Conservation (phyloP, 495 filamentous ascomycete genomes). For the Monascus purpureus region DNA sequence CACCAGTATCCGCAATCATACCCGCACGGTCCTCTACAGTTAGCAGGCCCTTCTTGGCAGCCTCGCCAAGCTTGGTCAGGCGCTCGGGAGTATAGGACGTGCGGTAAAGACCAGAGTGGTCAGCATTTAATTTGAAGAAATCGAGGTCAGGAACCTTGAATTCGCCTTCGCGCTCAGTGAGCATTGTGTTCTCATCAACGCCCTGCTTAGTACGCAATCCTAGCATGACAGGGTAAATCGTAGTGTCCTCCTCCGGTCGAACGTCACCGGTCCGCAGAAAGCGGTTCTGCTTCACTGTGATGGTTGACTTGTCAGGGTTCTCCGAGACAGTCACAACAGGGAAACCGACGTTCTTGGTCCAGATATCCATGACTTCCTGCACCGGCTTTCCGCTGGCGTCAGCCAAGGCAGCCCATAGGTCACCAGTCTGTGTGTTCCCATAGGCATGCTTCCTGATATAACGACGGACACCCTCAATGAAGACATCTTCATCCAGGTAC, state of each 20-base stretch:
- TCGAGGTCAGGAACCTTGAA: conserved; percentile 49
- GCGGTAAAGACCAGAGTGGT: conserved; percentile 51
- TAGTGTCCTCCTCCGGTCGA: conserved; percentile 57
- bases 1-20: conserved; percentile 91
- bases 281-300: conserved; percentile 50
- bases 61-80: conserved; percentile 50
- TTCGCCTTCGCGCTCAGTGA: conserved; percentile 59
- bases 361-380: conserved; percentile 53
- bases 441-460: conserved; percentile 96
- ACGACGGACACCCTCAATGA: conserved; percentile 80
- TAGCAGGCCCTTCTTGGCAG: conserved; percentile 72
- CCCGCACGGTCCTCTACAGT: conserved; percentile 89
- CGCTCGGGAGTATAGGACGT: conserved; percentile 49
- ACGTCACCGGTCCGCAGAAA: conserved; percentile 55
- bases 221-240: conserved; percentile 50
- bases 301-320: conserved; percentile 26
- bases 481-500: conserved; percentile 82
- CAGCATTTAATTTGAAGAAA: conserved; percentile 57
- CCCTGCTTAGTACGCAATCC: conserved; percentile 45
- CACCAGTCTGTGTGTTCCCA: conserved; percentile 56
- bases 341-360: conserved; percentile 57
- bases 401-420: conserved; percentile 81
- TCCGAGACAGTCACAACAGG: conserved; percentile 51
- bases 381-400: conserved; percentile 88
- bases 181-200: conserved; percentile 42